Conservation (phyloP, 148 eudicot genomes). For the Nyssa sinensis region DNA sequence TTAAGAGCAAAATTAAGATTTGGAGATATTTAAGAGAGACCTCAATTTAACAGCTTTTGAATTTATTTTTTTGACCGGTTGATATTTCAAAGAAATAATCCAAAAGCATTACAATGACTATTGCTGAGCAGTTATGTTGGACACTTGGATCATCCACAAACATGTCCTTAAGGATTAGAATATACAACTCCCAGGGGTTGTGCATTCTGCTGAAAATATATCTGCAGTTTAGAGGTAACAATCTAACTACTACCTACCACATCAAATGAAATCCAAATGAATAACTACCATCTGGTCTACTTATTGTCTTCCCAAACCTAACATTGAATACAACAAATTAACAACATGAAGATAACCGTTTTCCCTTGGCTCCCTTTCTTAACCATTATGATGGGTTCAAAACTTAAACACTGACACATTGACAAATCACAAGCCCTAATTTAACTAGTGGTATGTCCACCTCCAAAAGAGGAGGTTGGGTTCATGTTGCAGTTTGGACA, state of each 20-base stretch:
- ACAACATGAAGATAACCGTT: background rate
- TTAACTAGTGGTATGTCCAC: background rate
- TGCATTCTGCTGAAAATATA: background rate
- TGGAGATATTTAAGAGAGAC: background rate
- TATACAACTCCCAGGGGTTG: background rate
- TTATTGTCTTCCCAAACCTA: background rate
- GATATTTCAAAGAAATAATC: too few species aligned
- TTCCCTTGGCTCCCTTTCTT: background rate
- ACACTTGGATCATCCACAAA: background rate
- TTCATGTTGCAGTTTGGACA: too few species aligned
- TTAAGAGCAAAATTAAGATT: background rate
- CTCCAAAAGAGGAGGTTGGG: too few species aligned
- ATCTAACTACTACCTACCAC: background rate
- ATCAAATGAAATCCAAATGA: background rate
- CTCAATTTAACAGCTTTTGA: slow-evolving; percentile 1
- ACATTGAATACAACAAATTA: background rate
- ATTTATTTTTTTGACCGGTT: too few species aligned
- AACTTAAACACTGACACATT: background rate
- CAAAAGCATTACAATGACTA: too few species aligned
- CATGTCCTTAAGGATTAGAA: background rate
- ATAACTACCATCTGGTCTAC: background rate
- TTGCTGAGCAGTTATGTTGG: too few species aligned
- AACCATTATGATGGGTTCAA: background rate
- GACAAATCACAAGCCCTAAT: background rate
- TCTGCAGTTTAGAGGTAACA: background rate